Base-by-base conservation (phyloP, 495 filamentous ascomycete genomes). In the Xylaria grammica region DNA sequence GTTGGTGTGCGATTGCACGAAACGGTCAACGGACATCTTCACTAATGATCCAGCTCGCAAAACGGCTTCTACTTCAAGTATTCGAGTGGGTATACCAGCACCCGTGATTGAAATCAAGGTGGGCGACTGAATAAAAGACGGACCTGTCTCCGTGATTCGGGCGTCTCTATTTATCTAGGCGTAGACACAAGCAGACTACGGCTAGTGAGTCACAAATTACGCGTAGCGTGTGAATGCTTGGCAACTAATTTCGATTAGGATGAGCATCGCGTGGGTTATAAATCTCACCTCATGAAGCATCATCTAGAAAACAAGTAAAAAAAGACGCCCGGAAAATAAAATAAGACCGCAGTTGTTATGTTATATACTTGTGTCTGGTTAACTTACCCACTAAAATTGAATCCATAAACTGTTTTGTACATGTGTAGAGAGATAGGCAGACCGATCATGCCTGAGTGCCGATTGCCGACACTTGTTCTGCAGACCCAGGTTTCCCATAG, bases 391-490 rank as follows among this genome's bases (percentile, higher is more conserved):
- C 19, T 51, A 24, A 44, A 62, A 42, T 24, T 38, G 24, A 54
- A 53, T 17, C 49, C 27, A 34, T 34, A 46, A 54, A 36, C 50
- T 54, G 54, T 34, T 54, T 62, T 62, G 60, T 62, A 62, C 60
- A 62, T n/a, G n/a, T n/a, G 36, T 52, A 32, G 40, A 54, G 49
- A 36, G 24, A 57, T 44, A 17, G 13, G 22, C 17, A 27, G 22
- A n/a, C n/a, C n/a, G n/a, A n/a, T n/a, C n/a, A n/a, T n/a, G n/a
- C n/a, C 30, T 38, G 54, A 48, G 11, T 13, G 61, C 19, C 11
- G 40, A 27, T 29, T 53, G 17, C 30, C 30, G 27, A 5, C 38
- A 30, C 42, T 22, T 49, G 40, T 40, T 40, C 26, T 9, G 22
- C 38, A 46, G 26, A 42, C 58, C 19, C 30, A 17, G 9, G 45